A percentile compares a stretch with the other conserved stretches of the same genome.
These are phyloP conservation scores for Rubia peregrina DNA, from an alignment of 305 asterid genomes.

Conservation along the genomic window DNA sequence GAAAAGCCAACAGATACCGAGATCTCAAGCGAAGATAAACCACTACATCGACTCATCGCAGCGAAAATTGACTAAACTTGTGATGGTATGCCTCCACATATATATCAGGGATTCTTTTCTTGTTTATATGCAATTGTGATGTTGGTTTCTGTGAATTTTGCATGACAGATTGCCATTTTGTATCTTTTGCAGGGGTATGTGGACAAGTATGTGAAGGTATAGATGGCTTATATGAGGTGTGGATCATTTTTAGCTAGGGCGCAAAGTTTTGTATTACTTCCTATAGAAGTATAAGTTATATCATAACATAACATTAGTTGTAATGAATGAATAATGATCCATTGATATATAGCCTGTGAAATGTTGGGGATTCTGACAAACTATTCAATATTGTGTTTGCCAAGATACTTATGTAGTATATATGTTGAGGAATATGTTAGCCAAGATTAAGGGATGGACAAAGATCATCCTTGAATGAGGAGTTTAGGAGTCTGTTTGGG, in stretches of 20 bases:
- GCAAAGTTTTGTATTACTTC: neutral
- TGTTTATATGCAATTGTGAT: neutral
- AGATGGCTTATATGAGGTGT: constrained; percentile 12
- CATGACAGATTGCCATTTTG: neutral
- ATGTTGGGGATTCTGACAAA: neutral
- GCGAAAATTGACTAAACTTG: constrained; percentile 87
- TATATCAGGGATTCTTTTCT: neutral
- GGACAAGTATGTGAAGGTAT: constrained; percentile 81
- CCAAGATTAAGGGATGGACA: no score
- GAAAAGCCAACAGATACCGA: constrained; percentile 75
- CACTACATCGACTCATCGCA: constrained; percentile 86
- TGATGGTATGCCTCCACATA: constrained; percentile 86
- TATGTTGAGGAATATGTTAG: no score
- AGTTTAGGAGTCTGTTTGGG: constrained; percentile 4
- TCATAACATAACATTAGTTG: neutral
- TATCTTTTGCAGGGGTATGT: constrained; percentile 78
- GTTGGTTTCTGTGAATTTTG: neutral
- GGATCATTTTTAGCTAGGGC: neutral
- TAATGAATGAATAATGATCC: constrained; percentile 6
- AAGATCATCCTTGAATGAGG: neutral
- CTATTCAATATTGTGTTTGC: neutral
- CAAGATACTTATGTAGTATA: no score
- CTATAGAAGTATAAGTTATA: neutral
- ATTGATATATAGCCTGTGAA: neutral
- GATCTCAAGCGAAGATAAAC: constrained; percentile 73